Percentiles rank a stretch among this genome's conserved stretches.
Evolutionary conservation across 495 filamentous ascomycete genomes (phyloP).

Genomic region (Talaromyces adpressus): DNA sequence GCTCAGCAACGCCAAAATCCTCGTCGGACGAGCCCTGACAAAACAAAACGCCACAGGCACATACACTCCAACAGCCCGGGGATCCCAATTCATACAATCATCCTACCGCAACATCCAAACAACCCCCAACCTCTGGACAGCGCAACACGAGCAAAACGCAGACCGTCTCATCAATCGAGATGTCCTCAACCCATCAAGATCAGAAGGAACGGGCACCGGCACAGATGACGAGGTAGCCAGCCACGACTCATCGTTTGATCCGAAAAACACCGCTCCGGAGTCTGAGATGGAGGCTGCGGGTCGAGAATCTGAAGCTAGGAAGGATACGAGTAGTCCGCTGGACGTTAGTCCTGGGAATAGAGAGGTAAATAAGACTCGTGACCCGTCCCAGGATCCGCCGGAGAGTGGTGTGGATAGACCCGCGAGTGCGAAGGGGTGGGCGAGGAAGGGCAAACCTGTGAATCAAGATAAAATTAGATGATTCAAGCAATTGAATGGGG

Average conservation of each 20-base stretch:
- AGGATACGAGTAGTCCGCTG: conserved; percentile 38
- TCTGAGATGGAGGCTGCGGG: conserved; percentile 35
- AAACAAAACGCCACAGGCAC: not conserved
- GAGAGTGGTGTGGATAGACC: conserved; percentile 29
- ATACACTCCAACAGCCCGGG: not conserved
- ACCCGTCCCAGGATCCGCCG: conserved; percentile 38
- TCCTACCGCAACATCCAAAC: not conserved
- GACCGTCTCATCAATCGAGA: conserved; percentile 40
- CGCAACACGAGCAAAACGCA: not conserved
- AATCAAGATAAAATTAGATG: conserved; percentile 1
- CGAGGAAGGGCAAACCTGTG: conserved; percentile 38
- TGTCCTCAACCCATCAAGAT: conserved; percentile 43
- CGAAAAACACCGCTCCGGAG: conserved; percentile 50
- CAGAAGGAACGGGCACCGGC: conserved; percentile 52
- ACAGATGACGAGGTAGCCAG: conserved; percentile 47
- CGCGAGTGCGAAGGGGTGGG: conserved; percentile 38
- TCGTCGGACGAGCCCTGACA: not conserved
- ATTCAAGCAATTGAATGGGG: not conserved
- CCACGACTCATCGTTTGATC: conserved; percentile 50
- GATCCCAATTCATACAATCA: not conserved
- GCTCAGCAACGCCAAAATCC: not conserved
- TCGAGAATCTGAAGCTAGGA: conserved; percentile 23
- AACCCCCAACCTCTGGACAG: not conserved
- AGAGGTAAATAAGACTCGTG: conserved; percentile 45
- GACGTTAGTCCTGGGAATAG: conserved; percentile 55